phyloP scores from a whole-genome alignment of 352 stramenopile species.

The Pythium periplocum region DNA sequence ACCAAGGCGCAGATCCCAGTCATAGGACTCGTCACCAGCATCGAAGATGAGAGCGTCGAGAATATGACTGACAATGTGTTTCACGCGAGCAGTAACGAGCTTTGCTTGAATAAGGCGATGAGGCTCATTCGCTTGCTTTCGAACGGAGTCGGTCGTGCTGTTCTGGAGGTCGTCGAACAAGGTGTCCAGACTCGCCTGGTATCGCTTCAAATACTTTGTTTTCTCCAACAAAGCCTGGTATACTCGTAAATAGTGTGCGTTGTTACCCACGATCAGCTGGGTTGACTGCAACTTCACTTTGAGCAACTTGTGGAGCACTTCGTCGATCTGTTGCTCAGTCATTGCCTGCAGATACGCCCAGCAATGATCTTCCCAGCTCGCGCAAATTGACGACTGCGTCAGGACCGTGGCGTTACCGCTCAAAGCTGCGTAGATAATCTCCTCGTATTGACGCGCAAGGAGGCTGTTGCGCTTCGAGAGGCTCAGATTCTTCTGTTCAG shows the following conservation, averaged over 20 bases:
- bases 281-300: constrained; percentile 76
- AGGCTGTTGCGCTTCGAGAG: constrained; percentile 62
- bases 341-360: constrained; percentile 75
- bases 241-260: constrained; percentile 48
- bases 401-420: constrained; percentile 69
- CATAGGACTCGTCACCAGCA: constrained; percentile 37
- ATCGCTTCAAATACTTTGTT: constrained; percentile 72
- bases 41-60: constrained; percentile 49
- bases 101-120: constrained; percentile 77
- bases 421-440: constrained; percentile 76
- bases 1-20: constrained; percentile 63
- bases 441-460: constrained; percentile 64
- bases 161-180: constrained; percentile 76
- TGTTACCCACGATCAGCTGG: constrained; percentile 65
- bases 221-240: constrained; percentile 56
- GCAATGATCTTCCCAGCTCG: constrained; percentile 83
- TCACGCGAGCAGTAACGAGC: constrained; percentile 68
- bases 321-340: constrained; percentile 67
- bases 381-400: constrained; percentile 57
- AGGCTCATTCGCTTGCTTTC: constrained; percentile 61
- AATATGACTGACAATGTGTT: constrained; percentile 71
- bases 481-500: constrained; percentile 37
- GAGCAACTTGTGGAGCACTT: constrained; percentile 57
- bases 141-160: constrained; percentile 57
- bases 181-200: constrained; percentile 53